phyloP scores from a whole-genome alignment of 352 stramenopile genomes.

The Pythium rhizo-oryzae region DNA sequence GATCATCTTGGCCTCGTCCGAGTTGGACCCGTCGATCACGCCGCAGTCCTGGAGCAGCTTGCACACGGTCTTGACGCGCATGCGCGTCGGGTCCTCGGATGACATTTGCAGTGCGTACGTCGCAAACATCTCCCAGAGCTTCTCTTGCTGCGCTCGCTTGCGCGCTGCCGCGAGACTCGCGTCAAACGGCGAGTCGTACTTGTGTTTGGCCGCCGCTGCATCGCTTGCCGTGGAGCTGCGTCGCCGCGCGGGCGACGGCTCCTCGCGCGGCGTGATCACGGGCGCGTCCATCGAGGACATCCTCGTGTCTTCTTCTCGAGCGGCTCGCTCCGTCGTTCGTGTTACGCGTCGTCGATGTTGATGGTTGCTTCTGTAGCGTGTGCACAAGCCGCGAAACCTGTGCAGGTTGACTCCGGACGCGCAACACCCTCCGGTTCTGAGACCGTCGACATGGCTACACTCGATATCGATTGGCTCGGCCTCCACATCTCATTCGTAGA shows the following conservation, averaged over 20 bases:
- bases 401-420: too few relatives aligned
- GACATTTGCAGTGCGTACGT: constrained; percentile 75
- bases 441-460: constrained; percentile 8
- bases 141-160: constrained; percentile 66
- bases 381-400: too few relatives aligned
- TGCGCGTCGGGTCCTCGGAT: constrained; percentile 72
- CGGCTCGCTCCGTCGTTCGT: background rate
- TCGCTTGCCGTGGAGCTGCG: background rate
- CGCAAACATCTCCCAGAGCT: constrained; percentile 81
- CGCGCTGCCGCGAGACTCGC: constrained; percentile 52
- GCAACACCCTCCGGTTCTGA: too few relatives aligned
- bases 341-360: background rate
- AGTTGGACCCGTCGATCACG: constrained; percentile 58
- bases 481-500: constrained; percentile 1
- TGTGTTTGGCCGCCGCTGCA: constrained; percentile 9
- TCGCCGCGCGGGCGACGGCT: constrained; percentile 6
- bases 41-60: constrained; percentile 80
- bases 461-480: constrained; percentile 5
- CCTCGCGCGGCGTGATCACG: constrained; percentile 3
- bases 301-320: background rate
- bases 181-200: constrained; percentile 71
- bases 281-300: constrained; percentile 11
- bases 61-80: constrained; percentile 67
- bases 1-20: constrained; percentile 61
- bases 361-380: too few relatives aligned